Percentiles rank a stretch among this genome's conserved stretches.
Conservation (phyloP, 2,329 filamentous ascomycete genomes). For the Exophiala alcalophila region DNA sequence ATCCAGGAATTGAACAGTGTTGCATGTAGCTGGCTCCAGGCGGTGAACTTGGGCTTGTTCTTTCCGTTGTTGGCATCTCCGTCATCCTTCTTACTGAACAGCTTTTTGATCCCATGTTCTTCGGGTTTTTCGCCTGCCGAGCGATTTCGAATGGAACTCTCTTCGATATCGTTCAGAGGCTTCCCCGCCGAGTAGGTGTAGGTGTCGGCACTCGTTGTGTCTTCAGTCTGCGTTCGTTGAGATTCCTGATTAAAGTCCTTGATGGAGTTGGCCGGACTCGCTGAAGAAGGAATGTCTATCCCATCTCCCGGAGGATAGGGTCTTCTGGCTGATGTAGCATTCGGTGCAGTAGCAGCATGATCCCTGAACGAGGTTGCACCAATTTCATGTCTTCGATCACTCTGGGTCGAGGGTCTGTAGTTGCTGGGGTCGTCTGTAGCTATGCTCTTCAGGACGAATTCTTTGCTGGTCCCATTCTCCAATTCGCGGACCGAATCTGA, state of each 20-base stretch:
- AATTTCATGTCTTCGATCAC: slow-evolving; percentile 9
- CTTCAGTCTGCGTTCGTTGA: slow-evolving; percentile 1
- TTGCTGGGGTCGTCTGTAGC: slow-evolving; percentile 23
- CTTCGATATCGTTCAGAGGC: slow-evolving; percentile 6
- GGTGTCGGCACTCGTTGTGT: slow-evolving; percentile 16
- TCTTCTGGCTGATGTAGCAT: slow-evolving; percentile 7
- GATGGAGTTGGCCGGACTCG: slow-evolving; percentile 15
- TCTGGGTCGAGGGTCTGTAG: slow-evolving; percentile 10
- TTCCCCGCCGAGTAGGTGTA: slow-evolving; percentile 13
- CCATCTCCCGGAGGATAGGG: slow-evolving; percentile 14
- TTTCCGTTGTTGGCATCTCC: slow-evolving; percentile 28
- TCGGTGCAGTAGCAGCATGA: slow-evolving; percentile 20
- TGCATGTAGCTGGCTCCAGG: slow-evolving; percentile 65
- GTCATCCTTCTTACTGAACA: slow-evolving; percentile 14
- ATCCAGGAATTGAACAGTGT: slow-evolving; percentile 82
- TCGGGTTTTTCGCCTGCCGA: slow-evolving; percentile 5
- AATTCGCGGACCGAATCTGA: slow-evolving; percentile 11
- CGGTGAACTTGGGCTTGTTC: slow-evolving; percentile 47
- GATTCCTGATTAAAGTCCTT: slow-evolving; percentile 9
- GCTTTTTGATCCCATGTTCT: slow-evolving; percentile 18
- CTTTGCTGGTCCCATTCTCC: slow-evolving; percentile 19
- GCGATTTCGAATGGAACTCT: slow-evolving; percentile 15
- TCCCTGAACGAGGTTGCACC: slow-evolving; percentile 5
- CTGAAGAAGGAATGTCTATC: slow-evolving; percentile 16
- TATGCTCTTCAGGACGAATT: slow-evolving; percentile 7